phyloP scores from a whole-genome alignment of 2,329 filamentous ascomycete genomes.

The Botrytis hyacinthi region DNA sequence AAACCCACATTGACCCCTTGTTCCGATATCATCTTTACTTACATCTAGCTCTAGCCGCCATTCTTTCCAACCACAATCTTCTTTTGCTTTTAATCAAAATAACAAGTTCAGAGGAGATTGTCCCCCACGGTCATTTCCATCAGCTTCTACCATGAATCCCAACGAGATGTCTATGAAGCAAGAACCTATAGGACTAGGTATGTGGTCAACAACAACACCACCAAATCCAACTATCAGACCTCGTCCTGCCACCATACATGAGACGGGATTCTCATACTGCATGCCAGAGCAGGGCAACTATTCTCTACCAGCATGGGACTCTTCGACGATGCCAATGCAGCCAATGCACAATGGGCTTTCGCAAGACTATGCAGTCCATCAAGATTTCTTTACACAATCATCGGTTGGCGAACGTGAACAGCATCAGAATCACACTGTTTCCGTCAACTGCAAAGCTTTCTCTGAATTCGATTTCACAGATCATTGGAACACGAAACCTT shows the following conservation, averaged over 20 bases:
- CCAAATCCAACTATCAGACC: constrained; percentile 44
- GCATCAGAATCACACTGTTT: constrained; percentile 25
- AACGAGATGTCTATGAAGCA: constrained; percentile 49
- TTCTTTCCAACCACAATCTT: constrained; percentile 47
- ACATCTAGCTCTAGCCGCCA: constrained; percentile 45
- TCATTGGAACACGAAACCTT: constrained; percentile 55
- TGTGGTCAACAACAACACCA: constrained; percentile 57
- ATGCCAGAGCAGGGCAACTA: constrained; percentile 51
- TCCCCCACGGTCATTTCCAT: constrained; percentile 43
- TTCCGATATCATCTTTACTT: constrained; percentile 39
- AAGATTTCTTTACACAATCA: constrained; percentile 54
- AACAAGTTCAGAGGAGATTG: constrained; percentile 49
- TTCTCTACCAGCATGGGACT: constrained; percentile 56
- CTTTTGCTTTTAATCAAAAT: constrained; percentile 50
- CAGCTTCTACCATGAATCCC: constrained; percentile 50
- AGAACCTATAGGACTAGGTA: constrained; percentile 48
- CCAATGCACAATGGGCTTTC: constrained; percentile 46
- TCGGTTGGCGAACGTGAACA: constrained; percentile 51
- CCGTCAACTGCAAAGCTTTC: constrained; percentile 16
- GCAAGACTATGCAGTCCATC: constrained; percentile 56
- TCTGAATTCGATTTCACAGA: constrained; percentile 37
- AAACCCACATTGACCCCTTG: constrained; percentile 33
- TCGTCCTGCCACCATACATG: constrained; percentile 59
- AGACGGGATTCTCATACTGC: constrained; percentile 57
- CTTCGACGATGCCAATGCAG: constrained; percentile 50